These are phyloP conservation scores for Cladosporium sp. DNA, from an alignment of 2,329 filamentous ascomycete genomes.

Conservation along the genomic window DNA sequence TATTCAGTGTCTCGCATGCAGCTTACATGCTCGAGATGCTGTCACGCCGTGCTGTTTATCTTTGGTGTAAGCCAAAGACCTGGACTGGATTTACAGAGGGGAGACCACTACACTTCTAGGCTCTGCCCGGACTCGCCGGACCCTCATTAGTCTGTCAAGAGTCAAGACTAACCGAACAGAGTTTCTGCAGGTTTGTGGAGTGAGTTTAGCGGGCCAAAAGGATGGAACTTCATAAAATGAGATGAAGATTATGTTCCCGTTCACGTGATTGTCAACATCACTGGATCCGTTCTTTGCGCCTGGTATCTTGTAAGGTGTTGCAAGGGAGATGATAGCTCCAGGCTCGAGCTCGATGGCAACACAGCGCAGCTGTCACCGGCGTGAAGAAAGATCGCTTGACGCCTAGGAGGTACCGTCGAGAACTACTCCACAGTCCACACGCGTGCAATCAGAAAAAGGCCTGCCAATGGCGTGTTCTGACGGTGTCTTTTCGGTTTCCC, in stretches of 20 bases:
- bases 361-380: not conserved
- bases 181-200: slow-evolving; percentile 15
- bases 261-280: not conserved
- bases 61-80: not conserved
- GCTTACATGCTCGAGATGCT: not conserved
- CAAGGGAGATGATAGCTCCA: not conserved
- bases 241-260: not conserved
- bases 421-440: not conserved
- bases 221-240: not conserved
- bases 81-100: not conserved
- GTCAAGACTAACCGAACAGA: not conserved
- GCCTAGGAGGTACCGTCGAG: not conserved
- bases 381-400: not conserved
- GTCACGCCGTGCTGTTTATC: not conserved
- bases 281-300: not conserved
- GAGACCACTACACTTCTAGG: not conserved
- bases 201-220: not conserved
- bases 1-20: not conserved
- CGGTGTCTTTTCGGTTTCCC: not conserved
- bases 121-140: not conserved
- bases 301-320: not conserved
- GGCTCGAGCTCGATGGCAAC: not conserved
- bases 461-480: not conserved
- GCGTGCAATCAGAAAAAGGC: not conserved
- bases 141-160: not conserved